Percentiles rank a stretch among this genome's conserved stretches.
Evolutionary conservation across 345 rosid species (phyloP).

Genomic region (Heritiera fomes): DNA sequence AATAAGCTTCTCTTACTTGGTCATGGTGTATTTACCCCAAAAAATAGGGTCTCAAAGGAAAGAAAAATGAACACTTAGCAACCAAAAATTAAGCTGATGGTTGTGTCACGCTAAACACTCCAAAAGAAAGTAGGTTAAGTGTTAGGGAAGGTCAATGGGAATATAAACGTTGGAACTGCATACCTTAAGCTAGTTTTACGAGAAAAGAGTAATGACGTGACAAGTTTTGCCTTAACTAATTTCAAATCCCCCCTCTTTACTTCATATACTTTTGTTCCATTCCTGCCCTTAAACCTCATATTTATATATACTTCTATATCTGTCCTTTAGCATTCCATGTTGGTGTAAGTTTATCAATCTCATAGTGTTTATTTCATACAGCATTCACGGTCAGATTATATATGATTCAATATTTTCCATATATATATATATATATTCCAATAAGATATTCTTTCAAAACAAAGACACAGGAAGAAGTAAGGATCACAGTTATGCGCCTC

Average conservation of each 20-base stretch:
- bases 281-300: neutral
- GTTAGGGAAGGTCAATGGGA: too few relatives aligned
- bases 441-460: neutral
- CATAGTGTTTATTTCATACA: neutral
- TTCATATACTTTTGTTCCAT: neutral
- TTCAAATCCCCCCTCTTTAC: too few relatives aligned
- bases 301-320: neutral
- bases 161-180: too few relatives aligned
- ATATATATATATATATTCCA: constrained; percentile 5
- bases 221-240: too few relatives aligned
- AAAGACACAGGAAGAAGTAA: neutral
- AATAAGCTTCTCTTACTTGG: too few relatives aligned
- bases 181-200: too few relatives aligned
- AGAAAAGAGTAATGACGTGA: too few relatives aligned
- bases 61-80: too few relatives aligned
- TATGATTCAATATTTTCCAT: neutral
- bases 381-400: neutral
- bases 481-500: constrained; percentile 16
- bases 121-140: too few relatives aligned
- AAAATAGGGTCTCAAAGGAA: too few relatives aligned
- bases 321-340: neutral
- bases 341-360: neutral
- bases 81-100: too few relatives aligned
- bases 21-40: neutral
- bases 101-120: too few relatives aligned